These are phyloP conservation scores for Phellinidium pouzarii DNA, from an alignment of 1,284 basidiomycete species.

Conservation along the genomic window DNA sequence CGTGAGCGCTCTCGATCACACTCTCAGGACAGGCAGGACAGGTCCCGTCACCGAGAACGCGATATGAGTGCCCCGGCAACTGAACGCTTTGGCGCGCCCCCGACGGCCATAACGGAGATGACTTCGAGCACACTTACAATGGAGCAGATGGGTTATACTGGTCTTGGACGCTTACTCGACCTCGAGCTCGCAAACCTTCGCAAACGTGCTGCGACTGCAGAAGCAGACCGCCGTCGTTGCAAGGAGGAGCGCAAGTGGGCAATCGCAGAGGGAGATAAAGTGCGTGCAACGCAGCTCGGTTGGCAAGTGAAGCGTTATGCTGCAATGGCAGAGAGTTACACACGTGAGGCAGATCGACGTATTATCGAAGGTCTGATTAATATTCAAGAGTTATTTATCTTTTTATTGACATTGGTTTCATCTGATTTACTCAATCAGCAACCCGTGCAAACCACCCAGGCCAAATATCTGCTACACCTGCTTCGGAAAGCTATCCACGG, in stretches of 20 bases:
- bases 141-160: constrained; percentile 39
- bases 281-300: constrained; percentile 67
- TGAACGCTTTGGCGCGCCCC: constrained; percentile 6
- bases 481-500: not conserved
- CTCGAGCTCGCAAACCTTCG: constrained; percentile 65
- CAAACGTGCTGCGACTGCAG: constrained; percentile 68
- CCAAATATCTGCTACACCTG: not conserved
- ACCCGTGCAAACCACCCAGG: constrained; percentile 9
- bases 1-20: constrained; percentile 6
- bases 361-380: constrained; percentile 59
- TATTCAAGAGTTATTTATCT: not conserved
- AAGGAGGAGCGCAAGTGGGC: constrained; percentile 84
- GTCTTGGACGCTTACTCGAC: constrained; percentile 22
- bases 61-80: constrained; percentile 21
- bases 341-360: constrained; percentile 68
- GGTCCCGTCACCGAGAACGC: not conserved
- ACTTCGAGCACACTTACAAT: constrained; percentile 51
- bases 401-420: not conserved
- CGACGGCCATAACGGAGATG: constrained; percentile 12
- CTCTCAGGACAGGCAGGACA: constrained; percentile 1
- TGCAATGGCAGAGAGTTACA: constrained; percentile 71
- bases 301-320: constrained; percentile 77
- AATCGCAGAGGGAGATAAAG: constrained; percentile 61
- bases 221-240: constrained; percentile 71
- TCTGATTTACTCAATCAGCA: not conserved